A percentile compares a stretch with the other conserved stretches of the same genome.
Evolutionary conservation across 176 grass and related monocot species (phyloP).

Genomic region (Urochloa ruziziensis): DNA sequence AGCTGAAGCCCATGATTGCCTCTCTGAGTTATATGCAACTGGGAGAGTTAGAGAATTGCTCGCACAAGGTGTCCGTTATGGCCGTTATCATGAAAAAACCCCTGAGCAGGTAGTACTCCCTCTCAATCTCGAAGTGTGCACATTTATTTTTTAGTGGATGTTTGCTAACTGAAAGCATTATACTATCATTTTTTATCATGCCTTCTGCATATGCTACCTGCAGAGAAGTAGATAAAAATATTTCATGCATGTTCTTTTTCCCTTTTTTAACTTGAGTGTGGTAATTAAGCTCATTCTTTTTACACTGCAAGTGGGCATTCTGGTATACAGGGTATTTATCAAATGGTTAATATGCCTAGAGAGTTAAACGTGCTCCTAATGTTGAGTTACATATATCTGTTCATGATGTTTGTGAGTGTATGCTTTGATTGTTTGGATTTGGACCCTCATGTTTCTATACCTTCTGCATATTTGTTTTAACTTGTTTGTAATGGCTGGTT

Average conservation of each 20-base stretch:
- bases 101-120: slow-evolving; percentile 88
- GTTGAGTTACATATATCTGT: neutral
- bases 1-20: slow-evolving; percentile 73
- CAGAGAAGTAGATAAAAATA: neutral
- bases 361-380: neutral
- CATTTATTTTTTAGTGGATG: neutral
- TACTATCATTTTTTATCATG: neutral
- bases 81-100: slow-evolving; percentile 88
- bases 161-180: neutral
- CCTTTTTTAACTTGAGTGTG: no score
- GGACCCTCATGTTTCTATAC: neutral
- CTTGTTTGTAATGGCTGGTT: neutral
- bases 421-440: neutral
- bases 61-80: slow-evolving; percentile 82
- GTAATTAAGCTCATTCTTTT: neutral
- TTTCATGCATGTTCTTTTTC: no score
- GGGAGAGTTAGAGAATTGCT: slow-evolving; percentile 95
- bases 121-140: neutral
- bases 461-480: neutral
- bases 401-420: neutral
- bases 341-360: neutral
- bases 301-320: neutral
- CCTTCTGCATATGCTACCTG: neutral
- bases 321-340: neutral
- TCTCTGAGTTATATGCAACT: slow-evolving; percentile 80